These are phyloP conservation scores for Abortiporus biennis DNA, from an alignment of 1,284 basidiomycete species.

Conservation along the genomic window DNA sequence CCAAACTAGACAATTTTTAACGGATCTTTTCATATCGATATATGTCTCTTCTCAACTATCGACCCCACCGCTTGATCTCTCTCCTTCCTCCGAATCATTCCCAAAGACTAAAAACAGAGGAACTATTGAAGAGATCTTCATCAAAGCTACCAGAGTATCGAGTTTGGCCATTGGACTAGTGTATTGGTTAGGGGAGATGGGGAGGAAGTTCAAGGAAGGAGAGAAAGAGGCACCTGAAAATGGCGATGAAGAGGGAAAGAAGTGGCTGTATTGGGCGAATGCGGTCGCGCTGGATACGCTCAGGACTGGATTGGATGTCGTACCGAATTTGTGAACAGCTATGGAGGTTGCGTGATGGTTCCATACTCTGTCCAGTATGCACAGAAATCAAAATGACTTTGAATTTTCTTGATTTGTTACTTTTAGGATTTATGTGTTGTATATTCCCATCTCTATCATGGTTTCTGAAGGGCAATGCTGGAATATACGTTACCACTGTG, in stretches of 20 bases:
- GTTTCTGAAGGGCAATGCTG: slow-evolving; percentile 68
- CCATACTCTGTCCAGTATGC: no score
- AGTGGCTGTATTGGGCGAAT: slow-evolving; percentile 58
- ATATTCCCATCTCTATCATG: slow-evolving; percentile 6
- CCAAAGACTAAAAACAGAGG: slow-evolving; percentile 45
- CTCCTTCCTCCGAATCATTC: slow-evolving; percentile 27
- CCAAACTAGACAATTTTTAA: slow-evolving; percentile 60
- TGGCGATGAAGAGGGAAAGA: slow-evolving; percentile 27
- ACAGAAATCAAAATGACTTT: no score
- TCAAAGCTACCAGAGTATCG: slow-evolving; percentile 57
- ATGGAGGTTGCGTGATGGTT: no score
- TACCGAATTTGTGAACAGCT: slow-evolving; percentile 34
- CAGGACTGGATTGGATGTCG: slow-evolving; percentile 50
- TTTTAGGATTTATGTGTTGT: no score
- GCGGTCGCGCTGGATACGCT: slow-evolving; percentile 64
- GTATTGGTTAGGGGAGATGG: slow-evolving; percentile 55
- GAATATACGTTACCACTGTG: slow-evolving; percentile 66
- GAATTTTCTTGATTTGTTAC: no score
- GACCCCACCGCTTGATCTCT: slow-evolving; percentile 50
- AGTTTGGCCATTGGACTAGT: slow-evolving; percentile 61
- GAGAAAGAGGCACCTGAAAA: no score
- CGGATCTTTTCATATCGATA: slow-evolving; percentile 59
- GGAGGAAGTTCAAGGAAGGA: no score
- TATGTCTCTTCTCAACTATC: slow-evolving; percentile 70
- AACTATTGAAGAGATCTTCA: slow-evolving; percentile 67